Evolutionary conservation across 495 filamentous ascomycete genomes (phyloP).

Genomic region (Aspergillus funiculosus): DNA sequence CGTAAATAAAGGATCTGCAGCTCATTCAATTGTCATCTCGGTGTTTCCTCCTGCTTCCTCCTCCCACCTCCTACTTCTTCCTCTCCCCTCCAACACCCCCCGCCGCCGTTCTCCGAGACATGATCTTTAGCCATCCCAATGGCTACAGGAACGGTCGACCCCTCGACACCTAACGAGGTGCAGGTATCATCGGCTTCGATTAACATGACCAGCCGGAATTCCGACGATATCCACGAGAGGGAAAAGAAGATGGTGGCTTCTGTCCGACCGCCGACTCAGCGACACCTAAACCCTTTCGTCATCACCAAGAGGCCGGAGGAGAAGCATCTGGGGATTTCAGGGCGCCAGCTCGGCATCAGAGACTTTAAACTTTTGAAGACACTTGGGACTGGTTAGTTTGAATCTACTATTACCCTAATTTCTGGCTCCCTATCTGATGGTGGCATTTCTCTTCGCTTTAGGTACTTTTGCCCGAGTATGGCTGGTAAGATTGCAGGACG

Average conservation of each 20-base stretch:
- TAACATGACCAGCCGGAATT: conserved; percentile 29
- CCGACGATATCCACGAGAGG: conserved; percentile 39
- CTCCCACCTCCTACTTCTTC: conserved; percentile 3
- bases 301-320: conserved; percentile 49
- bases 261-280: conserved; percentile 41
- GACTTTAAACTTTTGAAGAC: conserved; percentile 88
- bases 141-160: conserved; percentile 42
- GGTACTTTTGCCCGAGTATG: conserved; percentile 96
- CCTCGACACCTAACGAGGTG: conserved; percentile 34
- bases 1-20: neutral
- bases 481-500: conserved; percentile 64
- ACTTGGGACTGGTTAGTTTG: conserved; percentile 69
- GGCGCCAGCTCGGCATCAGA: conserved; percentile 50
- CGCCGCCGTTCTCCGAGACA: conserved; percentile 27
- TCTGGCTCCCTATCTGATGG: conserved; percentile 29
- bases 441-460: conserved; percentile 32
- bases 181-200: conserved; percentile 23
- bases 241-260: conserved; percentile 45
- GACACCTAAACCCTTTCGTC: conserved; percentile 46
- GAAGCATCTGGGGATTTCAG: conserved; percentile 54
- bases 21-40: conserved; percentile 14
- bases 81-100: conserved; percentile 12
- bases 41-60: conserved; percentile 15
- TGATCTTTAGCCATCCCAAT: conserved; percentile 37
- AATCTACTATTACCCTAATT: conserved; percentile 12